A percentile compares a stretch with the other conserved stretches of the same genome.
These are phyloP conservation scores for Globisporangium spiculum DNA, from an alignment of 352 stramenopile species.

Conservation along the genomic window DNA sequence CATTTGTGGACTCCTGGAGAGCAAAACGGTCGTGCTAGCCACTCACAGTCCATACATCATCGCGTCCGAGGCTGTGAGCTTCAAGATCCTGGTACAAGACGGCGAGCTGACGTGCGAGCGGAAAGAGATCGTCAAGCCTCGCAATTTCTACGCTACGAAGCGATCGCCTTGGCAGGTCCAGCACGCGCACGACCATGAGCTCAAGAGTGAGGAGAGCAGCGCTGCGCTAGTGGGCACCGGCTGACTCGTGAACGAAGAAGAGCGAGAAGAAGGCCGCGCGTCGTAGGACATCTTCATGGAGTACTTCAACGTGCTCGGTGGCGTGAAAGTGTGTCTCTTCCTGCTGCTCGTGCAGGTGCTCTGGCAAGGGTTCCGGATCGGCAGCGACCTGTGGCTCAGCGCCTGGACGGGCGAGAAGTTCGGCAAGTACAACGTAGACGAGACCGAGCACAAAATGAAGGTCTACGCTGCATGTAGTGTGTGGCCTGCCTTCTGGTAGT, in stretches of 20 bases:
- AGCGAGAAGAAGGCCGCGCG: constrained; percentile 35
- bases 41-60: not conserved
- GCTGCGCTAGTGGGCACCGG: constrained; percentile 3
- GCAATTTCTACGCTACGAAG: not conserved
- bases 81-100: not conserved
- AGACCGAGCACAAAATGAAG: not conserved
- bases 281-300: constrained; percentile 28
- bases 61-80: not conserved
- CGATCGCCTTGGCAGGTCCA: constrained; percentile 4
- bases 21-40: constrained; percentile 33
- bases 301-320: constrained; percentile 41
- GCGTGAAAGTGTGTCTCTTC: constrained; percentile 18
- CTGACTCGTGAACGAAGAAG: constrained; percentile 35
- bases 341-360: constrained; percentile 37
- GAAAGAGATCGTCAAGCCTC: not conserved
- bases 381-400: constrained; percentile 89
- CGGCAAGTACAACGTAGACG: not conserved
- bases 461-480: too few relatives aligned
- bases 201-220: not conserved
- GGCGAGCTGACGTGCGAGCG: not conserved
- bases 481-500: too few relatives aligned
- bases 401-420: constrained; percentile 57
- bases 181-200: not conserved
- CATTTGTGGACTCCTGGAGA: constrained; percentile 8
- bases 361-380: constrained; percentile 71